Evolutionary conservation across 2,329 filamentous ascomycete species (phyloP).

Genomic region (Pseudogymnoascus pannorum): DNA sequence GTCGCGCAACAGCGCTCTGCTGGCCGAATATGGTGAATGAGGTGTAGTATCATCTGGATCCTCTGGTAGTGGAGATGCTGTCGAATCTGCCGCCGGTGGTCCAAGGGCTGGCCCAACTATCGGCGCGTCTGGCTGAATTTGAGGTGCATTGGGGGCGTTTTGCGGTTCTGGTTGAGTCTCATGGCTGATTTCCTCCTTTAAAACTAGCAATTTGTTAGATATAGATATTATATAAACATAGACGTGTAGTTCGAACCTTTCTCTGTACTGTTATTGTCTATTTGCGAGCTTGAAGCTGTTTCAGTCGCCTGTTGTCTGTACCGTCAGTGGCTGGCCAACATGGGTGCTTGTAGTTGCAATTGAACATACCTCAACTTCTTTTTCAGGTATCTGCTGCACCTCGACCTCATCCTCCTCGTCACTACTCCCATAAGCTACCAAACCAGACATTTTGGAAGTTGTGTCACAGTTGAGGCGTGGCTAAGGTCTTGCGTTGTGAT

Average conservation of each 20-base stretch:
- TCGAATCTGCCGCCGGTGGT: conserved; percentile 19
- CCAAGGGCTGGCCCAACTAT: conserved; percentile 24
- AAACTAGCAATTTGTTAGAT: not conserved
- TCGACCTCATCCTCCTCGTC: conserved; percentile 29
- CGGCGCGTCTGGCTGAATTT: conserved; percentile 18
- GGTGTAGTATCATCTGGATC: conserved; percentile 20
- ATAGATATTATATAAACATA: not conserved
- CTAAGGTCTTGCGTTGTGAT: not conserved
- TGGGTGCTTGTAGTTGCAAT: not conserved
- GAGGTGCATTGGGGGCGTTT: not conserved
- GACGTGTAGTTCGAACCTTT: not conserved
- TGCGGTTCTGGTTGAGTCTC: not conserved
- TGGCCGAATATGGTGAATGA: conserved; percentile 59
- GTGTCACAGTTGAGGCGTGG: not conserved
- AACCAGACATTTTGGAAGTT: conserved; percentile 24
- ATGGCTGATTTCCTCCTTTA: conserved; percentile 10
- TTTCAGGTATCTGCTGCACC: conserved; percentile 9
- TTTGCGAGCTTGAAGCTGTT: not conserved
- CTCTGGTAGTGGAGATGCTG: conserved; percentile 19
- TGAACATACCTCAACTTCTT: conserved; percentile 4
- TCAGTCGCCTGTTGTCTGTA: conserved; percentile 1
- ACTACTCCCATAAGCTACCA: conserved; percentile 34
- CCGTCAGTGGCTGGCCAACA: not conserved
- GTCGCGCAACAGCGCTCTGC: conserved; percentile 57
- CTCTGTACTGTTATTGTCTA: not conserved